phyloP scores from a whole-genome alignment of 257 asterid genomes.

The Nicotiana tomentosiformis region DNA sequence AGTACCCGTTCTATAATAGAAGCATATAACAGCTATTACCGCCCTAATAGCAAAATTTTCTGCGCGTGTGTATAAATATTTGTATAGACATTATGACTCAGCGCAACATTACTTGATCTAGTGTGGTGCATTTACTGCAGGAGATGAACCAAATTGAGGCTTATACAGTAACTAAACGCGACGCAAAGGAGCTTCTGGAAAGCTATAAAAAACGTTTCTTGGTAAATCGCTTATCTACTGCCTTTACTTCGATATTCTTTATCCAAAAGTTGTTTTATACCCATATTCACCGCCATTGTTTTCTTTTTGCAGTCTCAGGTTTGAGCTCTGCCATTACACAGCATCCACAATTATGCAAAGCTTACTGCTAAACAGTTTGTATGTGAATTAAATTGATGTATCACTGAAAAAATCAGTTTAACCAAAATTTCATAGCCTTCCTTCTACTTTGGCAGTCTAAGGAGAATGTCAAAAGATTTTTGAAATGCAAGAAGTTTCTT shows the following conservation, averaged over 20 bases:
- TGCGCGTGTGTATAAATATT: not conserved
- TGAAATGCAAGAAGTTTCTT: not conserved
- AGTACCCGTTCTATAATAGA: not conserved
- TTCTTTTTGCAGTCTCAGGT: slow-evolving; percentile 11
- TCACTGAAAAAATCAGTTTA: not conserved
- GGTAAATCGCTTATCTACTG: slow-evolving; percentile 21
- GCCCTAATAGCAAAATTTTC: not conserved
- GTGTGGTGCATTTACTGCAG: slow-evolving; percentile 25
- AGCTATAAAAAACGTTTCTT: slow-evolving; percentile 50
- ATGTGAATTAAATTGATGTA: not conserved
- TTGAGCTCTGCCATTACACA: not conserved
- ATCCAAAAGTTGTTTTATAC: not conserved
- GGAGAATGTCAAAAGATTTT: not conserved
- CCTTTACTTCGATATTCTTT: not conserved
- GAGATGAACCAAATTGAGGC: slow-evolving; percentile 82
- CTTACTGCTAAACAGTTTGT: not conserved
- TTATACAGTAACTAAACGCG: slow-evolving; percentile 53
- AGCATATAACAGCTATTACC: not conserved
- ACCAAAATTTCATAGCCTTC: not conserved
- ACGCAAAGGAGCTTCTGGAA: slow-evolving; percentile 58
- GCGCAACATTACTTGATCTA: not conserved
- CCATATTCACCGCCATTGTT: not conserved
- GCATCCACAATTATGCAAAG: not conserved
- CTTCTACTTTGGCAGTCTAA: not conserved
- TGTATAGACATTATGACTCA: not conserved